These are phyloP conservation scores for Aspergillus saccharolyticus DNA, from an alignment of 495 filamentous ascomycete species.

Conservation along the genomic window DNA sequence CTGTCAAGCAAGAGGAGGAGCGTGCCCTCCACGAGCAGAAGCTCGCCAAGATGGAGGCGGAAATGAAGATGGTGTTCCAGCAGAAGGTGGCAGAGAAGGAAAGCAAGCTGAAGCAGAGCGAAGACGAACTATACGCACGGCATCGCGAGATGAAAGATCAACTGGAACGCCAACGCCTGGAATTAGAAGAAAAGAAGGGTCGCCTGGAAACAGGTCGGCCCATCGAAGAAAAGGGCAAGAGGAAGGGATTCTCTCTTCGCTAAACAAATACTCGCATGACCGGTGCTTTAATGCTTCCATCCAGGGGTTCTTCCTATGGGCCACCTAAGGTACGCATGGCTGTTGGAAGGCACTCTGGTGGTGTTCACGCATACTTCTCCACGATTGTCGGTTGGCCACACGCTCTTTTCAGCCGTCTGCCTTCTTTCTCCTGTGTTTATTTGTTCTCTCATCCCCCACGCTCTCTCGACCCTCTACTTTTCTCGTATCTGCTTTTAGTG, in stretches of 20 bases:
- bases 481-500: constrained; percentile 30
- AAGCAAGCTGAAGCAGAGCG: constrained; percentile 97
- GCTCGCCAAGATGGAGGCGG: constrained; percentile 98
- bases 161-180: constrained; percentile 84
- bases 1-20: constrained; percentile 99
- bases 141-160: constrained; percentile 99
- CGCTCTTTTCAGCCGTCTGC: constrained; percentile 24
- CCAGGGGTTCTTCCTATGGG: constrained; percentile 23
- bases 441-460: constrained; percentile 27
- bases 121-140: constrained; percentile 95
- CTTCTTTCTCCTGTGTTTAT: constrained; percentile 35
- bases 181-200: constrained; percentile 95
- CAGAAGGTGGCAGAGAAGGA: constrained; percentile 99
- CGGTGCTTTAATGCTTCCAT: constrained; percentile 13
- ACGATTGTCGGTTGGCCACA: constrained; percentile 30
- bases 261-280: constrained; percentile 38
- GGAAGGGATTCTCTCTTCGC: constrained; percentile 98
- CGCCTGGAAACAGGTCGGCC: constrained; percentile 91
- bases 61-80: constrained; percentile 99
- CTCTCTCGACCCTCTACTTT: constrained; percentile 31
- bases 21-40: constrained; percentile 97
- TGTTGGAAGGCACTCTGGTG: constrained; percentile 20
- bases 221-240: constrained; percentile 86
- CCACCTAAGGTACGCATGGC: constrained; percentile 21
- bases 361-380: constrained; percentile 25